Conservation (phyloP, 2,329 filamentous ascomycete genomes). For the Aspergillus ibericus region DNA sequence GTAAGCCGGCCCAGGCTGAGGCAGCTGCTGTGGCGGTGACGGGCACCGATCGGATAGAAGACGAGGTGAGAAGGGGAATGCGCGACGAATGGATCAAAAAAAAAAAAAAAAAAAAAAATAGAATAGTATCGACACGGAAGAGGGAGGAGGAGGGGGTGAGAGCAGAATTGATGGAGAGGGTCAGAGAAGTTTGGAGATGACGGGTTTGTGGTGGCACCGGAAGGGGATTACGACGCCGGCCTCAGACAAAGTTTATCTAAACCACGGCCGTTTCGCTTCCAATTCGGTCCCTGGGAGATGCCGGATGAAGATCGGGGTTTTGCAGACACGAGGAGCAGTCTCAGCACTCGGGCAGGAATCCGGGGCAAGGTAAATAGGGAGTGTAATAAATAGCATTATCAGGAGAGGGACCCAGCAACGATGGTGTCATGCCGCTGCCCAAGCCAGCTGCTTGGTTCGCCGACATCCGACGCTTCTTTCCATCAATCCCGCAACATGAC, state of each 20-base stretch:
- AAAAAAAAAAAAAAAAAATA: neutral
- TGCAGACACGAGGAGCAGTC: neutral
- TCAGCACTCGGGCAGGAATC: neutral
- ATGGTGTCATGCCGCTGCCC: too few species aligned
- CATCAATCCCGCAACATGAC: too few species aligned
- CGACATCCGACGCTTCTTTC: too few species aligned
- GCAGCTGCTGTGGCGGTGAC: neutral
- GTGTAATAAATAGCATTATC: neutral
- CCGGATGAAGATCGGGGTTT: neutral
- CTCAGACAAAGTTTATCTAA: neutral
- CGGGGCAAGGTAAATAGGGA: neutral
- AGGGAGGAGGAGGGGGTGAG: neutral
- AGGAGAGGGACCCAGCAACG: too few species aligned
- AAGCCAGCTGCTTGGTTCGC: too few species aligned
- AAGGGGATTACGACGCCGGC: neutral
- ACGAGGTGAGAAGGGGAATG: too few species aligned
- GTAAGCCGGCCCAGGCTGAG: slow-evolving; percentile 16
- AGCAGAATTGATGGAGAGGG: slow-evolving; percentile 12
- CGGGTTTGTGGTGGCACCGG: neutral
- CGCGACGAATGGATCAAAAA: too few species aligned
- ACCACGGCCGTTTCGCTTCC: neutral
- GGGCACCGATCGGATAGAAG: neutral
- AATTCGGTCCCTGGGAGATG: neutral
- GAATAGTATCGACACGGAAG: neutral
- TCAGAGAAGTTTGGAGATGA: neutral